Conservation (phyloP, 75 land plant genomes). For the Picea glauca region DNA sequence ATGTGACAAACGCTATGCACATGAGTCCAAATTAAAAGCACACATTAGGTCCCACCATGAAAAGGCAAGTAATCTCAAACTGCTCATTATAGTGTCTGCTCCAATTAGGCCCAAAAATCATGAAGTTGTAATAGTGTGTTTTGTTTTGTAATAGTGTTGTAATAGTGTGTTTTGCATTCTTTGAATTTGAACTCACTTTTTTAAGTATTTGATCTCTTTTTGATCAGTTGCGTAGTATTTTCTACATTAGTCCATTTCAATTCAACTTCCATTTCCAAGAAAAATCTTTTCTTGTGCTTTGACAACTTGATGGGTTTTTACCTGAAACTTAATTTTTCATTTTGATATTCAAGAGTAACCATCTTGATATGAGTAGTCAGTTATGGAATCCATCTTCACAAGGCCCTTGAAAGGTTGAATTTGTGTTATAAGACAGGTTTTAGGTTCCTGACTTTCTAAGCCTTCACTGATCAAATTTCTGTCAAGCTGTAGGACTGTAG, state of each 20-base stretch:
- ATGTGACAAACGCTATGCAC: background rate
- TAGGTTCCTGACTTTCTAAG: no score
- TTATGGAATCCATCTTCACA: no score
- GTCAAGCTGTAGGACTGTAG: background rate
- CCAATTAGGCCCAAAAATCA: background rate
- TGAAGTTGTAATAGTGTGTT: background rate
- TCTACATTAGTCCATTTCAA: background rate
- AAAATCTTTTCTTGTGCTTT: background rate
- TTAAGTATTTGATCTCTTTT: background rate
- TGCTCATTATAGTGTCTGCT: background rate
- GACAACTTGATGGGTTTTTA: background rate
- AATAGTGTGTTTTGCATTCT: background rate
- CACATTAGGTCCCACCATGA: background rate
- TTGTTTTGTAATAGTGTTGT: background rate
- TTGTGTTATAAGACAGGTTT: no score
- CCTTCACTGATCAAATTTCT: no score
- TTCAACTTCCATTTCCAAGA: background rate
- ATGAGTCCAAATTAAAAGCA: background rate
- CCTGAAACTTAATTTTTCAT: background rate
- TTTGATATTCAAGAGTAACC: background rate
- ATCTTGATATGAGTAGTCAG: no score
- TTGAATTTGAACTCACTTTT: no score
- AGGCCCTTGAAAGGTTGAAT: no score
- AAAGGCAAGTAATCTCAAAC: background rate
- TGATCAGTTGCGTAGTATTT: background rate